These are phyloP conservation scores for Zygnema circumcarinatum DNA, from an alignment of 139 green algal species.

Conservation along the genomic window DNA sequence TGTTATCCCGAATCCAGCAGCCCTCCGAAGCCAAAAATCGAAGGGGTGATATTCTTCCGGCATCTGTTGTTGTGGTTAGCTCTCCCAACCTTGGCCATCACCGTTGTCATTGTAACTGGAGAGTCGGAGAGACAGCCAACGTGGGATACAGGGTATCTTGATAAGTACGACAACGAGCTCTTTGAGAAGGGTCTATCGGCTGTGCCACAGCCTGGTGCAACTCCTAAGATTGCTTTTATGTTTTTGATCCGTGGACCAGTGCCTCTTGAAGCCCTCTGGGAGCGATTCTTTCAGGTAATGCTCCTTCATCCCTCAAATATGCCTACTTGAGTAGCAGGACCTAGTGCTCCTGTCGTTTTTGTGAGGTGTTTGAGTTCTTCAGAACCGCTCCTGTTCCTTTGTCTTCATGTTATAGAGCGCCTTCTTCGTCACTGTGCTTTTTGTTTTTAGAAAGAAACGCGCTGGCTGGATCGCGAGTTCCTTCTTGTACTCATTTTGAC, in stretches of 20 bases:
- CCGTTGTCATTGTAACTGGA: neutral
- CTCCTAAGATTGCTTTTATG: slow-evolving; percentile 44
- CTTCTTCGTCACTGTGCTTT: neutral
- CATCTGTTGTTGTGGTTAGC: neutral
- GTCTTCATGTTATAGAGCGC: neutral
- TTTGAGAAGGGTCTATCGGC: slow-evolving; percentile 11
- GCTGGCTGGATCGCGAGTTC: neutral
- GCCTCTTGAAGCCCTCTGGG: slow-evolving; percentile 34
- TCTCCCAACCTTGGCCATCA: neutral
- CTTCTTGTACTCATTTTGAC: too few species aligned
- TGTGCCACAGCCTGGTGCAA: neutral
- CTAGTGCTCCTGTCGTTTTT: neutral
- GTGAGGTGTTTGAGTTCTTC: neutral
- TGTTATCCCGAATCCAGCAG: neutral
- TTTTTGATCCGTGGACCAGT: slow-evolving; percentile 29
- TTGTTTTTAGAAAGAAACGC: neutral
- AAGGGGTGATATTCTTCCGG: neutral
- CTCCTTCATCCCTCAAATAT: neutral
- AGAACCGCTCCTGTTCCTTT: neutral
- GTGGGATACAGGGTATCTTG: slow-evolving; percentile 35
- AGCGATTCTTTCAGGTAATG: slow-evolving; percentile 39
- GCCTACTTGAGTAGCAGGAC: neutral
- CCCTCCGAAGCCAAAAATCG: neutral
- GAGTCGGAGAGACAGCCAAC: neutral
- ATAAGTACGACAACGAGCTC: slow-evolving; percentile 15